These are phyloP conservation scores for Mortierella sp. DNA, from an alignment of 371 early-diverging fungal genomes.

Conservation along the genomic window DNA sequence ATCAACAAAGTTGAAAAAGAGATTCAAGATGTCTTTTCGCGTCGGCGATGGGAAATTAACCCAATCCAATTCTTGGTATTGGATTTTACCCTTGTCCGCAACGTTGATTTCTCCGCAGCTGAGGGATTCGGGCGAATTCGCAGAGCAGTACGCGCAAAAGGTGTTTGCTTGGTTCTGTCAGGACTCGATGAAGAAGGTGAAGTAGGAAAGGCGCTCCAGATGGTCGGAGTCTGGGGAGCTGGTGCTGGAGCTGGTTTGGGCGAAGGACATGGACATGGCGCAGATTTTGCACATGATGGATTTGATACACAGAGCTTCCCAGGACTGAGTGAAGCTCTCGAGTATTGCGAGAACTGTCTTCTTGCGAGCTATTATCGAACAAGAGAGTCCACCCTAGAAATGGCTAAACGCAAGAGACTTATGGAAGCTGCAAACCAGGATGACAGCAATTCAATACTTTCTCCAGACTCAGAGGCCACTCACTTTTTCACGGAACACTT, in stretches of 20 bases:
- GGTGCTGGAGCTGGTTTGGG: slow-evolving; percentile 42
- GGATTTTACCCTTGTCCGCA: slow-evolving; percentile 90
- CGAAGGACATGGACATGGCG: slow-evolving; percentile 52
- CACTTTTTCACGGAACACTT: slow-evolving; percentile 49
- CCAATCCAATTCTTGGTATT: slow-evolving; percentile 88
- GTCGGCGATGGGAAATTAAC: slow-evolving; percentile 75
- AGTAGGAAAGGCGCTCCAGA: slow-evolving; percentile 78
- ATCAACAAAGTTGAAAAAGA: slow-evolving; percentile 87
- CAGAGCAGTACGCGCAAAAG: slow-evolving; percentile 74
- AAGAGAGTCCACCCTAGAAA: slow-evolving; percentile 37
- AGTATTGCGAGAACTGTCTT: slow-evolving; percentile 95
- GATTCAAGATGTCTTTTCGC: slow-evolving; percentile 68
- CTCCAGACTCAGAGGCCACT: slow-evolving; percentile 48
- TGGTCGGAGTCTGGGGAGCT: slow-evolving; percentile 82
- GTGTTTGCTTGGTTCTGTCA: slow-evolving; percentile 89
- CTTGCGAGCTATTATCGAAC: slow-evolving; percentile 77
- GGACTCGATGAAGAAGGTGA: slow-evolving; percentile 76
- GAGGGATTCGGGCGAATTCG: slow-evolving; percentile 94
- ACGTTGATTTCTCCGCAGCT: slow-evolving; percentile 95
- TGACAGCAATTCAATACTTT: slow-evolving; percentile 21
- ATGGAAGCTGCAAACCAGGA: slow-evolving; percentile 33
- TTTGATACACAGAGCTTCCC: slow-evolving; percentile 80
- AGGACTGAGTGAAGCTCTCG: slow-evolving; percentile 87
- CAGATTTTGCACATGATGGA: slow-evolving; percentile 58
- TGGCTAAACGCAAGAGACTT: slow-evolving; percentile 37